A percentile compares a stretch with the other conserved stretches of the same genome.
Evolutionary conservation across 139 green algal species (phyloP).

Genomic region (Haematococcus lacustris): DNA sequence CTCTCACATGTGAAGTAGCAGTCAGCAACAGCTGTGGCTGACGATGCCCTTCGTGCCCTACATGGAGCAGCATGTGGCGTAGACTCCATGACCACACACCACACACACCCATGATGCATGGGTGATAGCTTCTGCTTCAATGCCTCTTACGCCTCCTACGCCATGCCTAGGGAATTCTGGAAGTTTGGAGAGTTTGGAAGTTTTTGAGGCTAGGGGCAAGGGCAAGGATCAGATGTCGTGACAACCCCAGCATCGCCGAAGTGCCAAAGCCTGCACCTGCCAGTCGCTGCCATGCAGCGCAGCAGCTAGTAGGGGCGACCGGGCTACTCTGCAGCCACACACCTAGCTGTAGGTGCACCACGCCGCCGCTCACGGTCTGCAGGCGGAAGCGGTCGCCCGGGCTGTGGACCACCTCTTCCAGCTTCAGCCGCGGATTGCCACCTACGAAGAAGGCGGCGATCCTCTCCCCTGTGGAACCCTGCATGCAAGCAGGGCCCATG

Average conservation of each 20-base stretch:
- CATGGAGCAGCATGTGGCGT: background rate
- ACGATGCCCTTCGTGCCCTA: background rate
- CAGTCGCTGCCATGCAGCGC: background rate
- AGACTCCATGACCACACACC: background rate
- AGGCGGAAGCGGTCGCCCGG: conserved; percentile 67
- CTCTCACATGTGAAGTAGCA: background rate
- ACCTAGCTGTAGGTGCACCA: conserved; percentile 57
- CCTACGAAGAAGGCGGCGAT: conserved; percentile 59
- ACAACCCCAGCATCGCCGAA: background rate
- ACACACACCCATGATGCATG: background rate
- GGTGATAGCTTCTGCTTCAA: background rate
- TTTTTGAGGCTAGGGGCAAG: background rate
- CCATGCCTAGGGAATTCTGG: background rate
- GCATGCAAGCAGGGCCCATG: background rate
- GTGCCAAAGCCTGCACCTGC: too few species aligned
- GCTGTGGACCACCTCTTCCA: conserved; percentile 60
- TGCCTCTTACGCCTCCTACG: background rate
- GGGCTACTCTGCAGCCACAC: too few species aligned
- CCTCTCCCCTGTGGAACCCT: conserved; percentile 48
- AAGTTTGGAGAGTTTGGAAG: background rate
- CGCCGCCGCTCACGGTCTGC: conserved; percentile 42
- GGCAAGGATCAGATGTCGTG: background rate
- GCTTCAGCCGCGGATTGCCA: conserved; percentile 52
- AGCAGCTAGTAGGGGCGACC: too few species aligned
- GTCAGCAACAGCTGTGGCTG: background rate